phyloP scores from a whole-genome alignment of 257 asterid species.

The Solanum sejunctum region DNA sequence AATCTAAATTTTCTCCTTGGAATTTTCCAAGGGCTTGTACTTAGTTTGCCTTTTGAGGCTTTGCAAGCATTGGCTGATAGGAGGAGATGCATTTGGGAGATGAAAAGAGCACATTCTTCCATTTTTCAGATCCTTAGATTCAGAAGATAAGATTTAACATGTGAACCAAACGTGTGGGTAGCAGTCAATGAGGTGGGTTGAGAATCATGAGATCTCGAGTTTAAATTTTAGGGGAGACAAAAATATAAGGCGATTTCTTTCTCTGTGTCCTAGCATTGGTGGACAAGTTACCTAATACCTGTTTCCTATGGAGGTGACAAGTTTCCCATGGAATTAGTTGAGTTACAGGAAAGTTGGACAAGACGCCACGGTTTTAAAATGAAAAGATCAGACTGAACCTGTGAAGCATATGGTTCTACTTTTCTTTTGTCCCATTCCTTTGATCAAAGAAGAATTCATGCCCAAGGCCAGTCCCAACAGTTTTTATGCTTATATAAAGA shows the following conservation, averaged over 20 bases:
- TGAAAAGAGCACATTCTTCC: neutral
- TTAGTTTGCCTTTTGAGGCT: neutral
- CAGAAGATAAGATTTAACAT: neutral
- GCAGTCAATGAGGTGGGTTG: neutral
- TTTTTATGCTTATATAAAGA: neutral
- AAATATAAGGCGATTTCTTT: neutral
- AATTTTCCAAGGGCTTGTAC: neutral
- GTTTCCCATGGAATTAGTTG: neutral
- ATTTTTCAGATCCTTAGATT: neutral
- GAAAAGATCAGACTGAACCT: neutral
- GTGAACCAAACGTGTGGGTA: neutral
- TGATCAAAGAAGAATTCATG: neutral
- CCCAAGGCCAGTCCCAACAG: neutral
- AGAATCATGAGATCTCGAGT: neutral
- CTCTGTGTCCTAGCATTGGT: neutral
- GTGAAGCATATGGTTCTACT: neutral
- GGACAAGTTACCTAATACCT: neutral
- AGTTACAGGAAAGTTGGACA: neutral
- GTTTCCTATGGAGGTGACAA: neutral
- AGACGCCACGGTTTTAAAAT: neutral
- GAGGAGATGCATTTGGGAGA: neutral
- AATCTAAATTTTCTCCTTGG: neutral
- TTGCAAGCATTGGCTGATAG: neutral
- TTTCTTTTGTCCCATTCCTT: neutral
- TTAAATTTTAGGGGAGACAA: neutral